Evolutionary conservation across 805 yeast species (phyloP).

Genomic region (Wickerhamiella nectarea): DNA sequence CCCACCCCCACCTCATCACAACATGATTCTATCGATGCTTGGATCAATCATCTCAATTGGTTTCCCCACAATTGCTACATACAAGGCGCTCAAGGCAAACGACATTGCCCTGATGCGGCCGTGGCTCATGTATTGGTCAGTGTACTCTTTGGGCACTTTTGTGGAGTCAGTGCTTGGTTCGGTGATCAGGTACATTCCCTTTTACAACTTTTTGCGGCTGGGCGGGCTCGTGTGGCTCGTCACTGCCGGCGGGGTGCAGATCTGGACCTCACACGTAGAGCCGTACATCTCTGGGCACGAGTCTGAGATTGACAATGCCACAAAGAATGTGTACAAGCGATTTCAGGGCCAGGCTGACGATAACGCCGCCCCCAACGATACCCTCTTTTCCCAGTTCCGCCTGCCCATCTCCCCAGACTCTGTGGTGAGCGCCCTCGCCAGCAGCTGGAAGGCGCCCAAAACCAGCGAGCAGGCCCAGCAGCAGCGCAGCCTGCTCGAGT

Average conservation of each 20-base stretch:
- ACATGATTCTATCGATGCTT: neutral
- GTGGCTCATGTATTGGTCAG: slow-evolving; percentile 57
- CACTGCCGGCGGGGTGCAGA: slow-evolving; percentile 33
- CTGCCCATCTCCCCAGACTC: slow-evolving; percentile 17
- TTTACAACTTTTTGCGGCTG: slow-evolving; percentile 37
- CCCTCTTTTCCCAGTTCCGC: slow-evolving; percentile 21
- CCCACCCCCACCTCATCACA: neutral
- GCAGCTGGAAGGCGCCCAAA: slow-evolving; percentile 8
- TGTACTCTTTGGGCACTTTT: slow-evolving; percentile 32
- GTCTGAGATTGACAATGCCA: slow-evolving; percentile 23
- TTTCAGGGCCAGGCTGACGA: slow-evolving; percentile 5
- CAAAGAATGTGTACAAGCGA: slow-evolving; percentile 14
- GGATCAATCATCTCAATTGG: slow-evolving; percentile 30
- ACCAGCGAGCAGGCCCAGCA: slow-evolving; percentile 2
- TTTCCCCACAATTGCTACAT: slow-evolving; percentile 51
- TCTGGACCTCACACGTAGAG: slow-evolving; percentile 29
- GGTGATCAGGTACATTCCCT: slow-evolving; percentile 40
- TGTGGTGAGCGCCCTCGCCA: slow-evolving; percentile 16
- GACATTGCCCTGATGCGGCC: slow-evolving; percentile 29
- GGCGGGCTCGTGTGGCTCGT: slow-evolving; percentile 48
- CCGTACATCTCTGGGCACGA: slow-evolving; percentile 31
- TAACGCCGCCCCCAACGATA: slow-evolving; percentile 6
- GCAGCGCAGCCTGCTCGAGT: slow-evolving; percentile 13
- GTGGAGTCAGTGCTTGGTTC: slow-evolving; percentile 33
- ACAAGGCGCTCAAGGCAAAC: slow-evolving; percentile 38